Conservation (phyloP, 1,284 basidiomycete genomes). For the Lentinula novae-zelandiae region DNA sequence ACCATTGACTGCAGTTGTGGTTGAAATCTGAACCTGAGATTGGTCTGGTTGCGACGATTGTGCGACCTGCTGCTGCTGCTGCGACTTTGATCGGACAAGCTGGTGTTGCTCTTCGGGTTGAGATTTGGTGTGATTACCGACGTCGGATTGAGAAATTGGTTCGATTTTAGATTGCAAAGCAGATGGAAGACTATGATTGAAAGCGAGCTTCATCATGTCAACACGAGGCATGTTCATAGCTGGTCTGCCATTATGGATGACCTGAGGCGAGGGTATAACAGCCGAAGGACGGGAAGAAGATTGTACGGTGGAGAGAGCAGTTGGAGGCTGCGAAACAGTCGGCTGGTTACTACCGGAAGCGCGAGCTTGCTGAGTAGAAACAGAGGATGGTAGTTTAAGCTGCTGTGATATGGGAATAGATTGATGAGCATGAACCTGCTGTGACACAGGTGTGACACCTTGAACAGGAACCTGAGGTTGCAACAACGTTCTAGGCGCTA, state of each 20-base stretch:
- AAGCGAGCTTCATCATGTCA: slow-evolving; percentile 28
- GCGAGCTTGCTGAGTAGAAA: background rate
- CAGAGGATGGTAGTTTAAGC: background rate
- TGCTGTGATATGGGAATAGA: slow-evolving; percentile 4
- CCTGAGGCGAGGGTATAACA: slow-evolving; percentile 28
- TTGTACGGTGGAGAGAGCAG: slow-evolving; percentile 21
- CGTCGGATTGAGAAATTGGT: background rate
- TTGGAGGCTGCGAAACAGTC: slow-evolving; percentile 28
- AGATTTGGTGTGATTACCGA: background rate
- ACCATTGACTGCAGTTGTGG: background rate
- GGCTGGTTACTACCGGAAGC: background rate
- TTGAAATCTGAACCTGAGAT: background rate
- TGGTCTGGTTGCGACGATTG: background rate
- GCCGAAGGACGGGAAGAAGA: slow-evolving; percentile 25
- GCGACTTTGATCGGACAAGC: background rate
- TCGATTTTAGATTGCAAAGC: background rate
- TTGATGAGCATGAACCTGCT: slow-evolving; percentile 9
- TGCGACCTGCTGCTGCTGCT: background rate
- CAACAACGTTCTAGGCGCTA: background rate
- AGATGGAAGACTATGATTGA: slow-evolving; percentile 9
- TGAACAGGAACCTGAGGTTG: background rate
- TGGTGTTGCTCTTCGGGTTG: background rate
- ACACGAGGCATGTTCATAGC: slow-evolving; percentile 43
- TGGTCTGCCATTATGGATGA: slow-evolving; percentile 31
- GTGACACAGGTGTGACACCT: slow-evolving; percentile 10